These are phyloP conservation scores for Globisporangium nodosum DNA, from an alignment of 352 stramenopile genomes.

Conservation along the genomic window DNA sequence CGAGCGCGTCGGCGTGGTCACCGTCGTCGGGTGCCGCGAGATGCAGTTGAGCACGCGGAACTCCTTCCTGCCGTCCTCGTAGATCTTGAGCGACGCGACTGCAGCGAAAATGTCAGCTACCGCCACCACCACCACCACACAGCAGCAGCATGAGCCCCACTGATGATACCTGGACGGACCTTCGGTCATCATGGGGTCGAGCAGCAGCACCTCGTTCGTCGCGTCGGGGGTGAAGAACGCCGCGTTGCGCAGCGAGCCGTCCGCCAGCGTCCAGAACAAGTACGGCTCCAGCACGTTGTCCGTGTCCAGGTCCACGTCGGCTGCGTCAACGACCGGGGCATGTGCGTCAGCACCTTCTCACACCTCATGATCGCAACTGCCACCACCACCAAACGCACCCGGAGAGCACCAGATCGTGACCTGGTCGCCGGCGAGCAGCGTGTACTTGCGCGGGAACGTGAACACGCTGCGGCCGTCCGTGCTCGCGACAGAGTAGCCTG, in stretches of 20 bases:
- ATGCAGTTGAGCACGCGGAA: constrained; percentile 78
- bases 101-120: background rate
- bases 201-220: constrained; percentile 64
- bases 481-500: constrained; percentile 51
- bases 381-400: constrained; percentile 8
- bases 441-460: constrained; percentile 60
- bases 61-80: constrained; percentile 55
- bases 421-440: constrained; percentile 66
- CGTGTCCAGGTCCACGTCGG: constrained; percentile 54
- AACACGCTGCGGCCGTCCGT: constrained; percentile 44
- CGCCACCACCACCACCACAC: no score
- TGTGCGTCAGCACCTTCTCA: background rate
- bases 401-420: constrained; percentile 80
- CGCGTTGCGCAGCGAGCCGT: constrained; percentile 50
- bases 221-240: constrained; percentile 44
- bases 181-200: constrained; percentile 75
- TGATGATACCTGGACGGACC: constrained; percentile 11
- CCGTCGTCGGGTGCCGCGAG: constrained; percentile 29
- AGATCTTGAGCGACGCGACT: constrained; percentile 67
- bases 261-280: constrained; percentile 66
- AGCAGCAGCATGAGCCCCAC: no score
- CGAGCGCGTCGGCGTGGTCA: constrained; percentile 8
- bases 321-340: constrained; percentile 3
- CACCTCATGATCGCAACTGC: background rate
- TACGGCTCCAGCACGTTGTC: constrained; percentile 76